Evolutionary conservation across 148 eudicot genomes (phyloP).

Genomic region (Mesembryanthemum crystallinum): DNA sequence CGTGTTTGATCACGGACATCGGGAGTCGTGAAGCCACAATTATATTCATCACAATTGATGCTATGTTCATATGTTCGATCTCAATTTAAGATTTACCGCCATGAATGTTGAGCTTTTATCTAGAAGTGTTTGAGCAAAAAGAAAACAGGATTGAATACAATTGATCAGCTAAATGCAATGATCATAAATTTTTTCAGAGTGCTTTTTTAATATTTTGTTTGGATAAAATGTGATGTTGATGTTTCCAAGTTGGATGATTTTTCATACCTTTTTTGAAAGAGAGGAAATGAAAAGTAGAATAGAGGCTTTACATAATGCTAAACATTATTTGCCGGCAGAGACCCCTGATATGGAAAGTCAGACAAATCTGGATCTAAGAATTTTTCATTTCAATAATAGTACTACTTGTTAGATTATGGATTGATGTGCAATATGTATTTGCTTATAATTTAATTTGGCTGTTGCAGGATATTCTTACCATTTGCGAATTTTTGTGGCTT

Average conservation of each 20-base stretch:
- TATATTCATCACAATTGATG: conserved; percentile 1
- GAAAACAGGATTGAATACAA: background rate
- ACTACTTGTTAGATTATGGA: background rate
- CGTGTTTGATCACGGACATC: conserved; percentile 9
- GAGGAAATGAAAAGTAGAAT: background rate
- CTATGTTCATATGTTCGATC: conserved; percentile 11
- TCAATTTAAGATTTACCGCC: background rate
- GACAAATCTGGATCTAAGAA: conserved; percentile 3
- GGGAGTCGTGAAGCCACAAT: background rate
- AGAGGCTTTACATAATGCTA: background rate
- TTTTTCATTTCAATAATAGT: background rate
- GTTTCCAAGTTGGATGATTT: too few species aligned
- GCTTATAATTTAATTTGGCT: conserved; percentile 1
- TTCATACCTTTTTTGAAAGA: background rate
- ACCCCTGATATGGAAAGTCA: conserved; percentile 10
- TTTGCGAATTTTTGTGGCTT: conserved; percentile 23
- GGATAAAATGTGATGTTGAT: background rate
- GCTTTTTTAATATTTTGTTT: background rate
- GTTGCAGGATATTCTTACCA: conserved; percentile 21
- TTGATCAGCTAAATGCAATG: conserved; percentile 7
- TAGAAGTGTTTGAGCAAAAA: background rate
- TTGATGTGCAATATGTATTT: background rate
- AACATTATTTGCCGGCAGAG: background rate
- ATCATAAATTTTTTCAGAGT: background rate
- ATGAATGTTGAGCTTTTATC: background rate